Percentiles rank a stretch among this genome's conserved stretches.
These are phyloP conservation scores for Pachyrhizus erosus DNA, from an alignment of 306 rosid species.

Conservation along the genomic window DNA sequence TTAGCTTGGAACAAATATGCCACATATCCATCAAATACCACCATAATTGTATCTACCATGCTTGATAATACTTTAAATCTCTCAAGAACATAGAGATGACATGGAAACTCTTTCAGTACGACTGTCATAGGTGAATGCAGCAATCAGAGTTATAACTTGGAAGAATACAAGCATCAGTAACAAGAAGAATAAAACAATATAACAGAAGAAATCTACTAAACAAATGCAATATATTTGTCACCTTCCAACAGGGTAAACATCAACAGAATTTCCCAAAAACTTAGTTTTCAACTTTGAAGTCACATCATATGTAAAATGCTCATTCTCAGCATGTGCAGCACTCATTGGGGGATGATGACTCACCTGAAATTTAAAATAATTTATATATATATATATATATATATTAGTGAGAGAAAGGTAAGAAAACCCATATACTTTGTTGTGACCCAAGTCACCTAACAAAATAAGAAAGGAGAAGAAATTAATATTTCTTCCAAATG, in stretches of 20 bases:
- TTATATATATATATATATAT: background rate
- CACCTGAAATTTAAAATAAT: constrained; percentile 59
- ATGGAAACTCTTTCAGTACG: constrained; percentile 26
- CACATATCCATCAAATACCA: constrained; percentile 29
- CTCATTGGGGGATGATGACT: constrained; percentile 99
- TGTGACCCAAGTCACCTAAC: background rate
- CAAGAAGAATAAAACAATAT: constrained; percentile 6
- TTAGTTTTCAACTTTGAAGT: constrained; percentile 94
- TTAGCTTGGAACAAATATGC: constrained; percentile 25
- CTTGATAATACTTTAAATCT: constrained; percentile 23
- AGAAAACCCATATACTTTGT: background rate
- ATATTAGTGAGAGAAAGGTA: background rate
- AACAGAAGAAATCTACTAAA: background rate
- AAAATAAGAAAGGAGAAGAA: constrained; percentile 32
- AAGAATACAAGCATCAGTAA: constrained; percentile 19
- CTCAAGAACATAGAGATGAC: constrained; percentile 29
- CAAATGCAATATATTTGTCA: constrained; percentile 43
- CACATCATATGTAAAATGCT: constrained; percentile 84
- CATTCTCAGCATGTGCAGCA: constrained; percentile 93
- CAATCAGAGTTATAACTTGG: constrained; percentile 32
- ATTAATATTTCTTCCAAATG: constrained; percentile 24
- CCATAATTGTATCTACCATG: constrained; percentile 20
- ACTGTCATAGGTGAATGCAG: constrained; percentile 23
- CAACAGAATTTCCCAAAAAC: constrained; percentile 87
- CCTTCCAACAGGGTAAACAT: constrained; percentile 97